phyloP scores from a whole-genome alignment of 768 basidiomycete species.

The Collybia nuda region DNA sequence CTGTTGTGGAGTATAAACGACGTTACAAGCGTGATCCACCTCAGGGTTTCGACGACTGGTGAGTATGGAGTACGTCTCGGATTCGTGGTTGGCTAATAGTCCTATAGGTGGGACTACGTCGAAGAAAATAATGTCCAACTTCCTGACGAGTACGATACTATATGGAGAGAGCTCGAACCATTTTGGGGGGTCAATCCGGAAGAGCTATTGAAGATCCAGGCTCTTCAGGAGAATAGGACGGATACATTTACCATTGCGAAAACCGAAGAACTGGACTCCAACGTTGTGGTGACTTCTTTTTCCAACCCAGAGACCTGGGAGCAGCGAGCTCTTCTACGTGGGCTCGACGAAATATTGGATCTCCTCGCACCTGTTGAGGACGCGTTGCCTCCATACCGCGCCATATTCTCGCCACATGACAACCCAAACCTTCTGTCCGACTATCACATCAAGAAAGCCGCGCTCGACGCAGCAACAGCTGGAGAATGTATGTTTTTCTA shows the following conservation, averaged over 20 bases:
- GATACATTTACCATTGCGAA: constrained; percentile 45
- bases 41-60: constrained; percentile 78
- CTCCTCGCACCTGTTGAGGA: constrained; percentile 37
- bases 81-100: neutral
- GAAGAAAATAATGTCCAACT: constrained; percentile 70
- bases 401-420: constrained; percentile 39
- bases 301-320: constrained; percentile 21
- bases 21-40: constrained; percentile 71
- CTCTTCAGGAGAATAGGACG: constrained; percentile 33
- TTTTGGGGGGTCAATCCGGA: constrained; percentile 69
- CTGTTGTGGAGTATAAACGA: constrained; percentile 65
- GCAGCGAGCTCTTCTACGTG: constrained; percentile 17
- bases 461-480: constrained; percentile 29
- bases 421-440: constrained; percentile 34
- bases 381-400: constrained; percentile 37
- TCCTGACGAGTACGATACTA: constrained; percentile 83
- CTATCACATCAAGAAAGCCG: constrained; percentile 26
- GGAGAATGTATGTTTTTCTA: constrained; percentile 23
- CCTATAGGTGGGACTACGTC: constrained; percentile 52
- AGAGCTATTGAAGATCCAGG: constrained; percentile 36
- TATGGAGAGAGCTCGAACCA: constrained; percentile 74
- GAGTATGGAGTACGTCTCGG: constrained; percentile 30
- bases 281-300: constrained; percentile 19
- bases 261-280: constrained; percentile 20
- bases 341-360: constrained; percentile 23